Conservation (phyloP, 169 alveolate species). For the Hepatocystis sp. region DNA sequence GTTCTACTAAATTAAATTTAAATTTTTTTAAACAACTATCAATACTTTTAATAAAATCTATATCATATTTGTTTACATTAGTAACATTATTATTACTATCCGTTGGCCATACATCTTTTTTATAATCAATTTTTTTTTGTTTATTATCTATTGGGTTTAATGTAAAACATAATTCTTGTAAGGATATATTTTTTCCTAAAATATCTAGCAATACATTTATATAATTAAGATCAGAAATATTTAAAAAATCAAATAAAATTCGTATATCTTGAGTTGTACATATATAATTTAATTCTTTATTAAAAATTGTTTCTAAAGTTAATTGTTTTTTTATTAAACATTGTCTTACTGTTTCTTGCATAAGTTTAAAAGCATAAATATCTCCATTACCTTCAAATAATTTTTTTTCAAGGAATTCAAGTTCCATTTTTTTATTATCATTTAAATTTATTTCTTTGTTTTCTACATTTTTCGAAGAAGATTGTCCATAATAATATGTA, state of each 20-base stretch:
- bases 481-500: too few relatives aligned
- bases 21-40: slow-evolving; percentile 46
- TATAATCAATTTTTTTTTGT: slow-evolving; percentile 17
- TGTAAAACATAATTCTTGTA: slow-evolving; percentile 55
- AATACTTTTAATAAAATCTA: slow-evolving; percentile 19
- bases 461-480: too few relatives aligned
- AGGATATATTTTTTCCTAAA: slow-evolving; percentile 50
- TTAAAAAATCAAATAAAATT: slow-evolving; percentile 51
- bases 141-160: slow-evolving; percentile 41
- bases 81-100: too few relatives aligned
- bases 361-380: slow-evolving; percentile 67
- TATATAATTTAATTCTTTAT: slow-evolving; percentile 62
- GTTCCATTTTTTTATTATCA: slow-evolving; percentile 44
- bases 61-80: too few relatives aligned
- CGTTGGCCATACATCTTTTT: slow-evolving; percentile 1
- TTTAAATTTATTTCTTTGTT: slow-evolving; percentile 22
- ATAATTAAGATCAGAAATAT: slow-evolving; percentile 28
- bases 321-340: slow-evolving; percentile 51
- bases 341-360: slow-evolving; percentile 72
- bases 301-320: slow-evolving; percentile 68
- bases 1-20: slow-evolving; percentile 41
- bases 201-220: slow-evolving; percentile 55
- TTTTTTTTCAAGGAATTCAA: slow-evolving; percentile 66
- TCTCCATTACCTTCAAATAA: slow-evolving; percentile 74
- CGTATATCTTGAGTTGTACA: slow-evolving; percentile 53